Evolutionary conservation across 768 basidiomycete species (phyloP), one percentile per base, ranked within the genome.

Genomic region (Asterophora lycoperdoides): DNA sequence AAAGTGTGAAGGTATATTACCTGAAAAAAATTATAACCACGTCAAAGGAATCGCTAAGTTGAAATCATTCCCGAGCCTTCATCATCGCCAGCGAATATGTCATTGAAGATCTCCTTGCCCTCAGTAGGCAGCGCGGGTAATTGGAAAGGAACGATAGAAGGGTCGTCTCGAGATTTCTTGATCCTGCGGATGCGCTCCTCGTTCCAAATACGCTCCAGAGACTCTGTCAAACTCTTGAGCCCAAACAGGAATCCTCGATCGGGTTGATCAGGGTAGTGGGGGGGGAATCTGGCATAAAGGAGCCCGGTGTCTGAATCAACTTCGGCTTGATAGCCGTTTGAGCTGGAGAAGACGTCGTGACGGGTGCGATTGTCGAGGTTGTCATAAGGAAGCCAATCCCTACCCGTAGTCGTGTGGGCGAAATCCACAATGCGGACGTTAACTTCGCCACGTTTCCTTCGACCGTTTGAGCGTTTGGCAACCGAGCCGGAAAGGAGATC

Each of bases 371-470:
- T 73, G 30, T 70, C 64, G 17, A 73, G 65, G 3, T 76, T 68
- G 1, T 84, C 79, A 61, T 78, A 77, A 9, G 84, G 77, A 36
- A 89, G 67, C 80, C 91, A 98, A 66, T 99, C 96, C 18, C 77
- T 77, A 10, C 96, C 96, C 1, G 94, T 97, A 8, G 93, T 97
- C 44, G 96, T 97, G 63, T 97, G 95, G 10, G 95, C 96, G 69
- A 99, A 99, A 68, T 99, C 96, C 47, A 99, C 96, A 44, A 99
- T 83, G 30, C 94, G 91, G 53, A 99, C 89, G 62, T 90, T 92
- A 51, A 98, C 80, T 64, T 96, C 95, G 28, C 96, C 96, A 18
- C 90, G 74, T 62, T 84, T 87, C 49, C 84, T 81, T 45, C 80
- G 80, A n/a, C 79, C 79, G 41, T 68, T 72, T 11, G 78, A 76